These are phyloP conservation scores for Mycena leptocephala DNA, from an alignment of 768 basidiomycete species.

Conservation along the genomic window DNA sequence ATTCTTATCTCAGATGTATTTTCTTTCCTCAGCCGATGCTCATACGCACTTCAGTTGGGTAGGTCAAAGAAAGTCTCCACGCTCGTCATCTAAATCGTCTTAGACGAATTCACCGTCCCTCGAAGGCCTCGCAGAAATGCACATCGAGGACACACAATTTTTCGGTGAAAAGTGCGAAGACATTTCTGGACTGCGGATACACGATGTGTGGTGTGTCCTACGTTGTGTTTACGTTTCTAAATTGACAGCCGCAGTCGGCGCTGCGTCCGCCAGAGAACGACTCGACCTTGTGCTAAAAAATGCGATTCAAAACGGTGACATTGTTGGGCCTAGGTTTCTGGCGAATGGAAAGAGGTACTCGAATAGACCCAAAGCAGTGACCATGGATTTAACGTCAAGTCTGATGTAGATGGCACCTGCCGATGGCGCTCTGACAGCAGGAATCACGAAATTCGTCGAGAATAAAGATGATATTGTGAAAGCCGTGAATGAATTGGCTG, in stretches of 20 bases:
- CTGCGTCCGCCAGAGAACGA: conserved; percentile 51
- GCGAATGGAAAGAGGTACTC: conserved; percentile 50
- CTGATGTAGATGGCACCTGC: conserved; percentile 45
- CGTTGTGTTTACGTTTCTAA: not conserved
- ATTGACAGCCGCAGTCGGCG: conserved; percentile 42
- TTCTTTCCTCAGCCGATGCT: conserved; percentile 45
- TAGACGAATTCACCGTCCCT: conserved; percentile 48
- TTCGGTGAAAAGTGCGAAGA: conserved; percentile 48
- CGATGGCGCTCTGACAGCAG: conserved; percentile 47
- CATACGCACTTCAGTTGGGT: conserved; percentile 51
- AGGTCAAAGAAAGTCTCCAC: not conserved
- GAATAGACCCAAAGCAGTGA: not conserved
- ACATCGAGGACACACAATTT: conserved; percentile 50
- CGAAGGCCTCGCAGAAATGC: conserved; percentile 47
- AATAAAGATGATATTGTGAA: conserved; percentile 46
- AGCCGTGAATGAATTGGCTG: conserved; percentile 43
- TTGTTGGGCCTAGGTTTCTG: conserved; percentile 54
- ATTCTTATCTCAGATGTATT: not conserved
- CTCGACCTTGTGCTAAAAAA: conserved; percentile 52
- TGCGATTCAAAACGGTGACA: conserved; percentile 51
- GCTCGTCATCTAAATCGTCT: not conserved
- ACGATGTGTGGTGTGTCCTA: conserved; percentile 50
- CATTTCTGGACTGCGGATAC: conserved; percentile 54
- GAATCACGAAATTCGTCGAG: conserved; percentile 52
- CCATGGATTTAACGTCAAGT: not conserved